phyloP scores from a whole-genome alignment of 2,329 filamentous ascomycete species.

The Fusarium nurragi region DNA sequence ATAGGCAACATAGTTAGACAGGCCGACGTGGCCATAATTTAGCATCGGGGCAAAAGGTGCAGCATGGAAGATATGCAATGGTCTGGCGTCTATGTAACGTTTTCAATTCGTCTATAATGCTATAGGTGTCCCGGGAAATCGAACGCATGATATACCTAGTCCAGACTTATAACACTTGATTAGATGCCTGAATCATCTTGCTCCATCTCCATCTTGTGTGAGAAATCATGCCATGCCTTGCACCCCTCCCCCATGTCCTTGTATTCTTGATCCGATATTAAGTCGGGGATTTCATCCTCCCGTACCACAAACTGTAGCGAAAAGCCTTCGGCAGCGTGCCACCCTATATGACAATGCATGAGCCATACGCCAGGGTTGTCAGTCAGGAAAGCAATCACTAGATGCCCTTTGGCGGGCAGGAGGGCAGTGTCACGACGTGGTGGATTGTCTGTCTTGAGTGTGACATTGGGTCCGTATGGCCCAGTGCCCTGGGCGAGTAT shows the following conservation, averaged over 20 bases:
- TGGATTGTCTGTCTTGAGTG: conserved; percentile 52
- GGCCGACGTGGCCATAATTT: neutral
- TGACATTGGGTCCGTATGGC: conserved; percentile 34
- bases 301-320: conserved; percentile 39
- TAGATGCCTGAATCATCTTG: conserved; percentile 38
- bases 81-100: neutral
- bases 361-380: conserved; percentile 62
- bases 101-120: neutral
- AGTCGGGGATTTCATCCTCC: conserved; percentile 31
- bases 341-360: conserved; percentile 60
- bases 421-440: conserved; percentile 63
- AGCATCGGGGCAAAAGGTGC: conserved; percentile 2
- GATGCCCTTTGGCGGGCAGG: conserved; percentile 55
- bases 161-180: neutral
- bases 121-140: conserved; percentile 13
- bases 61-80: neutral
- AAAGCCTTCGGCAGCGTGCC: conserved; percentile 41
- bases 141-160: neutral
- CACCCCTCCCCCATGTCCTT: conserved; percentile 26
- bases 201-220: conserved; percentile 18
- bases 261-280: conserved; percentile 27
- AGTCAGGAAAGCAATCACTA: conserved; percentile 60
- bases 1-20: conserved; percentile 17
- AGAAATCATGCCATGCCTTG: conserved; percentile 26
- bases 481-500: conserved; percentile 44